A percentile compares a stretch with the other conserved stretches of the same genome.
These are phyloP conservation scores for Botryotinia calthae DNA, from an alignment of 2,329 filamentous ascomycete species.

Conservation along the genomic window DNA sequence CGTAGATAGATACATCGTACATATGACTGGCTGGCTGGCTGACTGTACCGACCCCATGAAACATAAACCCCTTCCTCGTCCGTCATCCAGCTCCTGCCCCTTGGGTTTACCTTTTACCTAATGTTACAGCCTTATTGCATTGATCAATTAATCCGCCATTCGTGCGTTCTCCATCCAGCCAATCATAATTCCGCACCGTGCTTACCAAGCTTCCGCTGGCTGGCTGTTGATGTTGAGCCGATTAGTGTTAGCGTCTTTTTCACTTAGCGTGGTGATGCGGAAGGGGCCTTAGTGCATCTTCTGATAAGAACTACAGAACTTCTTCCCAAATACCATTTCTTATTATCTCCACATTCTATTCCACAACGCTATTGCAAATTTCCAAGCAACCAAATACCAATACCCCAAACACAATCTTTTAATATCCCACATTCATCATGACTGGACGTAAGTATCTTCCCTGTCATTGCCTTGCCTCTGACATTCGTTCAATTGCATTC, in stretches of 20 bases:
- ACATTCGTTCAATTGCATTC: conserved; percentile 1
- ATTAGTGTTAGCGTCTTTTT: conserved; percentile 26
- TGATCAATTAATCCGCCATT: not conserved
- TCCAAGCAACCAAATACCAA: not conserved
- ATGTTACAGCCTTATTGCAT: not conserved
- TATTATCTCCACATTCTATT: conserved; percentile 19
- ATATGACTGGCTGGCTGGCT: not conserved
- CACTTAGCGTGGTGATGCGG: conserved; percentile 30
- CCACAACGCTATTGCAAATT: conserved; percentile 3
- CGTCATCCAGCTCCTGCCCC: not conserved
- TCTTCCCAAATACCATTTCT: conserved; percentile 20
- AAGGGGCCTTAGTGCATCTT: conserved; percentile 30
- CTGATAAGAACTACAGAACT: conserved; percentile 29
- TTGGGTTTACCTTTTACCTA: not conserved
- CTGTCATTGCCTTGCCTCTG: not conserved
- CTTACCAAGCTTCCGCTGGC: not conserved
- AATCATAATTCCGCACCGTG: not conserved
- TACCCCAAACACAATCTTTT: conserved; percentile 9
- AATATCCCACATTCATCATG: conserved; percentile 46
- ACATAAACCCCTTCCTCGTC: not conserved
- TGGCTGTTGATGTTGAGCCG: not conserved
- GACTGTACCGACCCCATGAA: not conserved
- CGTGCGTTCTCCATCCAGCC: not conserved
- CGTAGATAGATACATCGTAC: too few relatives aligned
- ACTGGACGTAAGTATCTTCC: conserved; percentile 54